Evolutionary conservation across 2,329 filamentous ascomycete species (phyloP), one percentile per base, ranked within the genome.

Genomic region (Colletotrichum sp.): DNA sequence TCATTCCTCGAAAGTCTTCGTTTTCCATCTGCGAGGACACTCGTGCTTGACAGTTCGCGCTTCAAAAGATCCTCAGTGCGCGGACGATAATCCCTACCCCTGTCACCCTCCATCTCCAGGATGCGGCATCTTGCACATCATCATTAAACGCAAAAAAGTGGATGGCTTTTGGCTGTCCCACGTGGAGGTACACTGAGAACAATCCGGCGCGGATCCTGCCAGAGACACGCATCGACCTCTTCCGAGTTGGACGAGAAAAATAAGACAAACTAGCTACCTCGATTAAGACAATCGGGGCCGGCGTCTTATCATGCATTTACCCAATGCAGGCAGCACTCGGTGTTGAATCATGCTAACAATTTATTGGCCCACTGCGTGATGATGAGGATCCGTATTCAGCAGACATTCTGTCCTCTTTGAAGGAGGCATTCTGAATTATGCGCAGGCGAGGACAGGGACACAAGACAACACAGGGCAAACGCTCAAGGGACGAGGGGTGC

Each of bases 141-240:
- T 76, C 44, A 76, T 76, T 67, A 76, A 76, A 76, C 72, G 71
- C 71, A 76, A 76, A 76, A 76, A 28, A 67, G 74, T 67, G 74
- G 74, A 25, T n/a, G 27, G 11, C 16, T 36, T 16, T 39, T 19
- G 28, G 66, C 57, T n/a, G 61, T 75, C 67, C 74, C 74, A 76
- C 74, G 74, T 76, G 74, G 74, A 73, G 44, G 48, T 69, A 60
- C 70, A 61, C 30, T 44, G 44, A 75, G 59, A 27, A 60, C 64
- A 66, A 74, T 74, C 57, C 59, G 64, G 73, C 39, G 73, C 69
- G 39, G 55, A 27, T 30, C 32, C 27, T 72, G 55, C 25, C 48
- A 52, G 70, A 68, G 64, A 48, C 68, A 44, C 57, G 15, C 59
- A 60, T 36, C 57, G 27, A 27, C 32, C 44, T 59, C 27, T 70